These are phyloP conservation scores for Paxillus ammoniavirescens DNA, from an alignment of 768 basidiomycete genomes.

Conservation along the genomic window DNA sequence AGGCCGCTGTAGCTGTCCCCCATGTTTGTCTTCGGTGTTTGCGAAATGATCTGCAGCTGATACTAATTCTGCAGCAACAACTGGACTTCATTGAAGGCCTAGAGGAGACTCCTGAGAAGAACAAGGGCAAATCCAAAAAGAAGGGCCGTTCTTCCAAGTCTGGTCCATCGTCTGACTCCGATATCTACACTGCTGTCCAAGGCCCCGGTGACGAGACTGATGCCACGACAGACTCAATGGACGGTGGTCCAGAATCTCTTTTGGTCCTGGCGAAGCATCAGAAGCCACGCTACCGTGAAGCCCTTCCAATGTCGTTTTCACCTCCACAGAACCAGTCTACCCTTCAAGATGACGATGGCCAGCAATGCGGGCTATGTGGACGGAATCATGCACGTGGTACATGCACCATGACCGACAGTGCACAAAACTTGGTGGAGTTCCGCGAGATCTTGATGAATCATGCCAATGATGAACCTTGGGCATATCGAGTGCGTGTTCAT, in stretches of 20 bases:
- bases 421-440: slow-evolving; percentile 67
- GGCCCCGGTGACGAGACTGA: slow-evolving; percentile 22
- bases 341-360: slow-evolving; percentile 6
- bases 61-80: slow-evolving; percentile 23
- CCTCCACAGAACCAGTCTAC: slow-evolving; percentile 2
- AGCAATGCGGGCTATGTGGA: slow-evolving; percentile 63
- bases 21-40: slow-evolving; percentile 22
- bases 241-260: slow-evolving; percentile 5
- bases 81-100: slow-evolving; percentile 31
- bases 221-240: slow-evolving; percentile 24
- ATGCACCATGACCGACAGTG: slow-evolving; percentile 65
- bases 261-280: neutral
- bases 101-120: slow-evolving; percentile 38
- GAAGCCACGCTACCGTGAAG: slow-evolving; percentile 5
- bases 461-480: slow-evolving; percentile 63
- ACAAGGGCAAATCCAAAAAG: slow-evolving; percentile 37
- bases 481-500: slow-evolving; percentile 51
- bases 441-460: slow-evolving; percentile 64
- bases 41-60: neutral
- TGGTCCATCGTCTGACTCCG: slow-evolving; percentile 38
- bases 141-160: slow-evolving; percentile 30
- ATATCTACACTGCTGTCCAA: slow-evolving; percentile 32
- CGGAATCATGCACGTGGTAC: slow-evolving; percentile 43
- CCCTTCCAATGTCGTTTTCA: neutral
- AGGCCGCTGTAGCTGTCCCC: slow-evolving; percentile 55